Evolutionary conservation across 441 rosid genomes (phyloP).

Genomic region (Eutrema salsugineum): DNA sequence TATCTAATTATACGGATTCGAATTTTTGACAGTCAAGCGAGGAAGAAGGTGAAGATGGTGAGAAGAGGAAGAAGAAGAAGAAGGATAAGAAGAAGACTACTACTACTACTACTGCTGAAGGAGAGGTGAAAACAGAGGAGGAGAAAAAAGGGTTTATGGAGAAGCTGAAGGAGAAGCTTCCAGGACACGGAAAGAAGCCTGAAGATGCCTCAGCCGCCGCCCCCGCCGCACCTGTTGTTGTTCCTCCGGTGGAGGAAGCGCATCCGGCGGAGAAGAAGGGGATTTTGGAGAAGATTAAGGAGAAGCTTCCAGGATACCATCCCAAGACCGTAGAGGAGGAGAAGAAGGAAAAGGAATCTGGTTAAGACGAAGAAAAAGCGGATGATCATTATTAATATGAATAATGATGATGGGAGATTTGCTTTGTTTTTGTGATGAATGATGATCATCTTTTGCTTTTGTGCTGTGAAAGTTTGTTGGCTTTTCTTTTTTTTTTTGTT

Average conservation of each 20-base stretch:
- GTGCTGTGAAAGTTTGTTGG: conserved; percentile 28
- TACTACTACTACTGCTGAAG: conserved; percentile 24
- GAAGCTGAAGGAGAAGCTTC: conserved; percentile 51
- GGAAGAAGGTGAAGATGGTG: conserved; percentile 58
- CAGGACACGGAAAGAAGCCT: conserved; percentile 46
- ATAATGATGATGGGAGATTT: conserved; percentile 21
- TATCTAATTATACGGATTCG: background rate
- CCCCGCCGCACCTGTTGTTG: conserved; percentile 32
- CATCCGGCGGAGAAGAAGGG: conserved; percentile 63
- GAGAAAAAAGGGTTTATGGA: conserved; percentile 54
- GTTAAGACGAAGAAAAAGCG: background rate
- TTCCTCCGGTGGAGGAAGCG: conserved; percentile 21
- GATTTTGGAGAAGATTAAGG: conserved; percentile 80
- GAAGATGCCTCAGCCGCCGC: conserved; percentile 48
- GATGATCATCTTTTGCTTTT: conserved; percentile 26
- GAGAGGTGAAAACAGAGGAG: conserved; percentile 32
- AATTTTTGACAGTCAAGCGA: conserved; percentile 60
- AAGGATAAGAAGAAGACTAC: conserved; percentile 26
- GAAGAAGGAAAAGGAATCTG: conserved; percentile 39
- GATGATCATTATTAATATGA: background rate
- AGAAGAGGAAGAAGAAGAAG: conserved; percentile 52
- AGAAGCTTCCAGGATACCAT: conserved; percentile 83
- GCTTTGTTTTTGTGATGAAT: conserved; percentile 16
- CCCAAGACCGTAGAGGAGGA: conserved; percentile 55
- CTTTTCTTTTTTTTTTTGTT: conserved; percentile 14